Percentiles rank a stretch among this genome's conserved stretches.
phyloP scores from a whole-genome alignment of 73 alveolate species.

The Symbiodinium natans region DNA sequence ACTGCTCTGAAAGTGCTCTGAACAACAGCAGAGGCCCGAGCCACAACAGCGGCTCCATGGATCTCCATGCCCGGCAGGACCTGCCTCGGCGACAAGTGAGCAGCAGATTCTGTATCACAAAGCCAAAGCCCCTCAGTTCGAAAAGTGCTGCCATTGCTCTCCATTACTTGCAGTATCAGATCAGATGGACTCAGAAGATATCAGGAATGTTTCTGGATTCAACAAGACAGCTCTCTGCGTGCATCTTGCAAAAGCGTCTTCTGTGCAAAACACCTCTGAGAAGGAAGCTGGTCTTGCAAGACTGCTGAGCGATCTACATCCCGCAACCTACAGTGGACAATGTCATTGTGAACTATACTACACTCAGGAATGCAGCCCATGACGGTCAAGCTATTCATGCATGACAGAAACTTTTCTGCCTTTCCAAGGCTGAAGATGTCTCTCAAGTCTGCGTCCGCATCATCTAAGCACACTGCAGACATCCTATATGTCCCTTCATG shows the following conservation, averaged over 20 bases:
- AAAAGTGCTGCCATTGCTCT: no score
- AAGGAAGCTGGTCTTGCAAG: neutral
- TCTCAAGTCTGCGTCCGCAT: constrained; percentile 4
- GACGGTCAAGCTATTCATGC: neutral
- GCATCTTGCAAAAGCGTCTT: no score
- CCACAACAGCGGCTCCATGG: neutral
- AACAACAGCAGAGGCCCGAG: neutral
- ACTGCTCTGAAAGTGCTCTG: no score
- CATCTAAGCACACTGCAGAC: neutral
- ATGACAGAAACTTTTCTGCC: neutral
- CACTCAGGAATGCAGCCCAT: no score
- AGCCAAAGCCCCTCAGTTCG: no score
- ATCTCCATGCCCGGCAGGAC: neutral
- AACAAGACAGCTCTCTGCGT: neutral
- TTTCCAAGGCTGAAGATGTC: constrained; percentile 38
- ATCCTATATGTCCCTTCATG: neutral
- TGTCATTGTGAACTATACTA: neutral
- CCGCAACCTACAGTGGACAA: neutral
- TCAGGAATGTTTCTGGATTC: no score
- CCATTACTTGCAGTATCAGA: no score
- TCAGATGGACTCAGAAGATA: no score
- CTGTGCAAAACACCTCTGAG: neutral
- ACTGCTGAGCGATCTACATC: neutral
- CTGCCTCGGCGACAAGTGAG: neutral
- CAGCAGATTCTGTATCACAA: no score